Conservation (phyloP, 345 rosid species). For the Pugionium dolabratum region DNA sequence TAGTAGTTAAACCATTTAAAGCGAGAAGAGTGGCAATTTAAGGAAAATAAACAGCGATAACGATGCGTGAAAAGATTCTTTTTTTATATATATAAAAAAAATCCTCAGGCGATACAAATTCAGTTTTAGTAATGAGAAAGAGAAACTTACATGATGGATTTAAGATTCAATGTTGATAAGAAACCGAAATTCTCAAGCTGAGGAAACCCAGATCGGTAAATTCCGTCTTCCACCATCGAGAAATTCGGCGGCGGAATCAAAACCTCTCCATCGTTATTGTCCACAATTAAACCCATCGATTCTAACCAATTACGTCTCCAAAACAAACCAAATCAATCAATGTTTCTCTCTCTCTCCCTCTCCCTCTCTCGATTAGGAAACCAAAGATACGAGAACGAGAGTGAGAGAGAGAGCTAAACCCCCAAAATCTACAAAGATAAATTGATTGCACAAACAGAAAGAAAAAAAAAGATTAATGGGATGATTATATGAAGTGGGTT, state of each 20-base stretch:
- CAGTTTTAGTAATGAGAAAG: not conserved
- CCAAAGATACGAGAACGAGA: conserved; percentile 11
- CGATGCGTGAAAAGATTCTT: not conserved
- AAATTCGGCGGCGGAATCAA: conserved; percentile 67
- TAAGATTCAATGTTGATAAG: conserved; percentile 66
- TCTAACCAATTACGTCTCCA: not conserved
- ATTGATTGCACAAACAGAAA: not conserved
- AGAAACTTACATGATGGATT: conserved; percentile 65
- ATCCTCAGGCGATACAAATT: conserved; percentile 22
- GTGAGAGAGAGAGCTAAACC: conserved; percentile 7
- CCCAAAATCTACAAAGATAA: conserved; percentile 18
- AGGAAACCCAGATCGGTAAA: conserved; percentile 78
- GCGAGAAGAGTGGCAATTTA: conserved; percentile 5
- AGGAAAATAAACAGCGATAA: conserved; percentile 22
- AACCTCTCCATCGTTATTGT: conserved; percentile 38
- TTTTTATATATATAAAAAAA: not conserved
- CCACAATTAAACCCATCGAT: conserved; percentile 48
- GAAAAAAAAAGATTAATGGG: not conserved
- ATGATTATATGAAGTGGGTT: conserved; percentile 23
- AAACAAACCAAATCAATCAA: not conserved
- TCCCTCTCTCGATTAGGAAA: conserved; percentile 19
- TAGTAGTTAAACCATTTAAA: too few relatives aligned
- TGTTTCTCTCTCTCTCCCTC: conserved; percentile 9
- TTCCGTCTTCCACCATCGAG: conserved; percentile 78
- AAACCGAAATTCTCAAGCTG: conserved; percentile 55